Percentiles rank a stretch among this genome's conserved stretches.
Conservation (phyloP, 202 grass and related monocot species). For the Saccharum hybrid region DNA sequence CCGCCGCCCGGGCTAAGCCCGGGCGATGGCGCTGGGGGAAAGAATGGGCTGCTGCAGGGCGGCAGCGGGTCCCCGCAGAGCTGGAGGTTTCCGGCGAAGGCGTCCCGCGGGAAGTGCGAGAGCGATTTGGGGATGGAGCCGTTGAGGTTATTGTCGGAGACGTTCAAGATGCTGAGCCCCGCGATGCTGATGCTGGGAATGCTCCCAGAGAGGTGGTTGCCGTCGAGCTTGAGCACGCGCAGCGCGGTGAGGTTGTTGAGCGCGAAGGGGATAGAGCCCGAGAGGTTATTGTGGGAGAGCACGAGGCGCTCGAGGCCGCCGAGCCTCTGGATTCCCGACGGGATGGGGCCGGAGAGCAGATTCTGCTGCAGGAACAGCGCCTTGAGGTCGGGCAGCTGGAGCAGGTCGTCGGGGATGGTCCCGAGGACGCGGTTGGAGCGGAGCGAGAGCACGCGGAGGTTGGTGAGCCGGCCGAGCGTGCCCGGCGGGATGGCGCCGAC, state of each 20-base stretch:
- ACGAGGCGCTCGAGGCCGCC: slow-evolving; percentile 57
- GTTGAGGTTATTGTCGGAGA: slow-evolving; percentile 80
- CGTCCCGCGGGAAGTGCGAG: slow-evolving; percentile 48
- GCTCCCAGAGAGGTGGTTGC: slow-evolving; percentile 62
- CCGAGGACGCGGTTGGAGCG: slow-evolving; percentile 79
- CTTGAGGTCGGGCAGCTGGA: slow-evolving; percentile 49
- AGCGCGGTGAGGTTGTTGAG: slow-evolving; percentile 69
- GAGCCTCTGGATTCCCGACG: slow-evolving; percentile 41
- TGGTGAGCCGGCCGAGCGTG: slow-evolving; percentile 60
- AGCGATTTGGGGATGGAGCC: slow-evolving; percentile 78
- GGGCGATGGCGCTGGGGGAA: slow-evolving; percentile 65
- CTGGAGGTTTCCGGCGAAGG: slow-evolving; percentile 61
- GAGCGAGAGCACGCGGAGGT: slow-evolving; percentile 75
- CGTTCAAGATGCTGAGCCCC: slow-evolving; percentile 56
- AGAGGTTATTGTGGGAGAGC: slow-evolving; percentile 69
- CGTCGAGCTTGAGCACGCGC: slow-evolving; percentile 53
- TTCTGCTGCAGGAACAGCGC: slow-evolving; percentile 71
- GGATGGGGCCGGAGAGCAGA: slow-evolving; percentile 57
- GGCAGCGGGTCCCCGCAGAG: slow-evolving; percentile 72
- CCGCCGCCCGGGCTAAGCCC: slow-evolving; percentile 6
- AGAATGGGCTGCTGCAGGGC: slow-evolving; percentile 58
- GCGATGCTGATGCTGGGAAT: slow-evolving; percentile 81
- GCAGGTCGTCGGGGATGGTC: slow-evolving; percentile 62
- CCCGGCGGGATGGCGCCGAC: slow-evolving; percentile 65
- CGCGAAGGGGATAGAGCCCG: slow-evolving; percentile 70